Evolutionary conservation across 164 flowering plant genomes (phyloP).

Genomic region (Stephania japonica): DNA sequence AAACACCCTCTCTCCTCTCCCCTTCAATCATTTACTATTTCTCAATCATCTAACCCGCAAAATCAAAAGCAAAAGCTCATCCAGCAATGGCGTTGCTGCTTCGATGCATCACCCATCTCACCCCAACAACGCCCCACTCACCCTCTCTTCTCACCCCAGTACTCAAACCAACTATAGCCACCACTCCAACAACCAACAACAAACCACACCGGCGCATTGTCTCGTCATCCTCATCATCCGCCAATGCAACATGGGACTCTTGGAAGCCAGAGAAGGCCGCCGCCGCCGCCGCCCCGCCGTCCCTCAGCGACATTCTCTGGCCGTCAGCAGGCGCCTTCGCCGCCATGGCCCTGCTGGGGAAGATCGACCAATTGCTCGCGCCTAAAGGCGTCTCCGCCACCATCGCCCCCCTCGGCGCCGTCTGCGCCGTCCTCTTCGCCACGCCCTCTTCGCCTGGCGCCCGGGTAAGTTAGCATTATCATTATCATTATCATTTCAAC

Average conservation of each 20-base stretch:
- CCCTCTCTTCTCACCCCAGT: background rate
- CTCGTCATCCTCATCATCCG: too few species aligned
- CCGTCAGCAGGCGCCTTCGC: conserved; percentile 93
- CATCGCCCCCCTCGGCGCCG: conserved; percentile 89
- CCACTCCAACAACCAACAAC: background rate
- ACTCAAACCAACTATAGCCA: background rate
- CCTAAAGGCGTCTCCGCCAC: conserved; percentile 75
- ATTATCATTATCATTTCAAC: too few species aligned
- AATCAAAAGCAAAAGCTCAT: too few species aligned
- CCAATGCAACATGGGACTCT: conserved; percentile 33
- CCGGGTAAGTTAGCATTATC: too few species aligned
- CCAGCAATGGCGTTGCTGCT: background rate
- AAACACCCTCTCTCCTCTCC: too few species aligned
- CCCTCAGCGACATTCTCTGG: conserved; percentile 77
- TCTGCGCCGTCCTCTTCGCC: conserved; percentile 74
- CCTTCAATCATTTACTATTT: too few species aligned
- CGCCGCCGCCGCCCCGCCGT: conserved; percentile 38
- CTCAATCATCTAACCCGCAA: too few species aligned
- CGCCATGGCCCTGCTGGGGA: conserved; percentile 89
- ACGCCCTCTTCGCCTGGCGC: conserved; percentile 84
- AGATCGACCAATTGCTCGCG: conserved; percentile 64
- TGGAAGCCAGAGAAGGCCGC: conserved; percentile 59
- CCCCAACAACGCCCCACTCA: too few species aligned
- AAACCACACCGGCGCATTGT: background rate
- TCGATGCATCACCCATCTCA: too few species aligned